Evolutionary conservation across 345 rosid species (phyloP).

Genomic region (Brassica nigra): DNA sequence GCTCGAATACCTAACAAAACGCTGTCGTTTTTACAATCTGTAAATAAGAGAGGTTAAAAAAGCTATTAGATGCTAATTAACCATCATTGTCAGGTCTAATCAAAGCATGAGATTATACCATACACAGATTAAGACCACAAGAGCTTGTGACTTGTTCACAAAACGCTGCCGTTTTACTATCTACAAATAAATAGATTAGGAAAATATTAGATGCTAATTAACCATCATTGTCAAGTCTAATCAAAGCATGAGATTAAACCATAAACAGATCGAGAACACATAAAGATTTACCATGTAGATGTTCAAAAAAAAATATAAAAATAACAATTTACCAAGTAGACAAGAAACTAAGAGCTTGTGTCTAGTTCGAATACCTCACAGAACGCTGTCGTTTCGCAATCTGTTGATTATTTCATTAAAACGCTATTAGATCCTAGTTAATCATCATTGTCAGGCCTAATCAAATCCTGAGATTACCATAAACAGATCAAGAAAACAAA

Average conservation of each 20-base stretch:
- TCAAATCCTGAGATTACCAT: neutral
- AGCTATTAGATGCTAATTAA: neutral
- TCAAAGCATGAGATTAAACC: neutral
- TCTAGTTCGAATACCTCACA: neutral
- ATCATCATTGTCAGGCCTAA: neutral
- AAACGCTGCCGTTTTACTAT: neutral
- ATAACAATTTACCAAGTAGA: constrained; percentile 37
- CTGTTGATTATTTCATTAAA: neutral
- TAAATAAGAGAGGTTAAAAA: neutral
- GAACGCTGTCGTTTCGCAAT: neutral
- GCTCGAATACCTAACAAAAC: neutral
- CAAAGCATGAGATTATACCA: neutral
- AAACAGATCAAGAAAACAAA: neutral
- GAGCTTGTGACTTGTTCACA: neutral
- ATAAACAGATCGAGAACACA: neutral
- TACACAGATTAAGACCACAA: neutral
- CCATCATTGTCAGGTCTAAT: neutral
- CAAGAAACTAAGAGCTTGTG: constrained; percentile 8
- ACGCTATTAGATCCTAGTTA: neutral
- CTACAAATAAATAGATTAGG: neutral
- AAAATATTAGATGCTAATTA: neutral
- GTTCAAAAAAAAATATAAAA: too few relatives aligned
- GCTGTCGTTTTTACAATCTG: neutral
- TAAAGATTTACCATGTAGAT: neutral
- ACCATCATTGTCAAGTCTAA: neutral